These are phyloP conservation scores for Globisporangium paddicum DNA, from an alignment of 352 stramenopile genomes.

Conservation along the genomic window DNA sequence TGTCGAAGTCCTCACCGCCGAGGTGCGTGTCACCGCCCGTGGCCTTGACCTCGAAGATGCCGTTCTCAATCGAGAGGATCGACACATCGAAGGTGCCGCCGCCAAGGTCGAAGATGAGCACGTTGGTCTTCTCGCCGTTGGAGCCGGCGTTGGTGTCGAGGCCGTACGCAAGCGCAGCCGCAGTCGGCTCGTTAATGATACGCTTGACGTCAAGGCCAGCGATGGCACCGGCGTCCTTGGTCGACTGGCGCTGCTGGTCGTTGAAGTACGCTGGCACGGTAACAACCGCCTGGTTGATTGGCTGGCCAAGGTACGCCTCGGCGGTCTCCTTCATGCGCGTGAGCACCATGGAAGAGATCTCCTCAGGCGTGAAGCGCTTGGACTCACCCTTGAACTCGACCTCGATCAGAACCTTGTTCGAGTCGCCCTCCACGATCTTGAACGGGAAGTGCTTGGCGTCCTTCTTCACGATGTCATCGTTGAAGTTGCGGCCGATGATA, in stretches of 20 bases:
- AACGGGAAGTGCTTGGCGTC: constrained; percentile 72
- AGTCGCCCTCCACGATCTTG: constrained; percentile 43
- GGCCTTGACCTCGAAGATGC: constrained; percentile 93
- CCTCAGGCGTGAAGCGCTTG: constrained; percentile 74
- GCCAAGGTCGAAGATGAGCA: constrained; percentile 97
- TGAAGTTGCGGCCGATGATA: constrained; percentile 94
- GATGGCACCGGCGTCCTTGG: constrained; percentile 91
- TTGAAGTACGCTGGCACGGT: constrained; percentile 98
- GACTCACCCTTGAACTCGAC: constrained; percentile 70
- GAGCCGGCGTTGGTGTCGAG: constrained; percentile 91
- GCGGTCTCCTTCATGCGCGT: constrained; percentile 50
- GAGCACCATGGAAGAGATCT: constrained; percentile 76
- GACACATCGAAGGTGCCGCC: constrained; percentile 94
- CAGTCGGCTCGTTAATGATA: constrained; percentile 97
- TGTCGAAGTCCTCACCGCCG: constrained; percentile 92
- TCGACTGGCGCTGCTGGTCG: constrained; percentile 92
- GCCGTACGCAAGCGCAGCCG: constrained; percentile 94
- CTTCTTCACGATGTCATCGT: constrained; percentile 86
- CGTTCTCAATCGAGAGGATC: constrained; percentile 88
- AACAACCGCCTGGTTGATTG: constrained; percentile 77
- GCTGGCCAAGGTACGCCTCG: constrained; percentile 60
- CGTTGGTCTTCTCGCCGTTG: constrained; percentile 92
- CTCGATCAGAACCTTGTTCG: constrained; percentile 62
- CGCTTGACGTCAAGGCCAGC: constrained; percentile 91
- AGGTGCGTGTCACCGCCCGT: constrained; percentile 90